phyloP scores from a whole-genome alignment of 352 stramenopile genomes.

The Halophytophthora batemanensis region DNA sequence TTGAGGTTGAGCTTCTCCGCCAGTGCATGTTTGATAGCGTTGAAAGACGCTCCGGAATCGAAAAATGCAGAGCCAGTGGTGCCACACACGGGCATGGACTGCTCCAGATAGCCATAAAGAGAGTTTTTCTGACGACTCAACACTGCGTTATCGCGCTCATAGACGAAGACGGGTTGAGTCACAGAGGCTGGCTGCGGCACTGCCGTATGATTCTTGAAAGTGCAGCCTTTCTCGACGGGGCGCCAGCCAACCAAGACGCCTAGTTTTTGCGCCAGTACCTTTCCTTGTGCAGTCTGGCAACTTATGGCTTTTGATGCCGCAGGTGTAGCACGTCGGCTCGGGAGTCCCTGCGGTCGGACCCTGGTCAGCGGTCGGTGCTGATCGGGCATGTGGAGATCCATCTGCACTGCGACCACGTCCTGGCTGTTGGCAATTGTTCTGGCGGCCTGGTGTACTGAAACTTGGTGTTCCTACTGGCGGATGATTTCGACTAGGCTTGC shows the following conservation, averaged over 20 bases:
- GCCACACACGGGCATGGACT: conserved; percentile 1
- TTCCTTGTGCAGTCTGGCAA: conserved; percentile 10
- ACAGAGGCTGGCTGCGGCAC: conserved; percentile 1
- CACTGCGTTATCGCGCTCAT: conserved; percentile 8
- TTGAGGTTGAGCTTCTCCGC: not conserved
- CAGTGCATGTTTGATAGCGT: not conserved
- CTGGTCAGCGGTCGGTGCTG: not conserved
- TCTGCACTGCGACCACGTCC: conserved; percentile 1
- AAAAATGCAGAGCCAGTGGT: conserved; percentile 7
- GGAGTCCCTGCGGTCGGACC: not conserved
- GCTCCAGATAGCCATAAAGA: conserved; percentile 12
- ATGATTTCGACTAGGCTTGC: conserved; percentile 1
- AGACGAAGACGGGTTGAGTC: conserved; percentile 1
- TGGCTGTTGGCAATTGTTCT: conserved; percentile 13
- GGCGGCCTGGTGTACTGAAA: conserved; percentile 2
- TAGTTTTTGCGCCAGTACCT: conserved; percentile 6
- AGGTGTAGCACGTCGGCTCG: conserved; percentile 2
- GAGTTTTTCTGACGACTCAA: conserved; percentile 9
- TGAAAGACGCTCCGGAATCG: conserved; percentile 5
- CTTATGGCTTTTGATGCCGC: conserved; percentile 6
- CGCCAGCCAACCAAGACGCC: conserved; percentile 4
- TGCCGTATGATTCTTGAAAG: conserved; percentile 10
- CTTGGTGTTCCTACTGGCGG: not conserved
- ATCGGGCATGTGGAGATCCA: not conserved
- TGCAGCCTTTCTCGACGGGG: conserved; percentile 8